phyloP scores from a whole-genome alignment of 176 grass and related monocot genomes.

The Lolium perenne region DNA sequence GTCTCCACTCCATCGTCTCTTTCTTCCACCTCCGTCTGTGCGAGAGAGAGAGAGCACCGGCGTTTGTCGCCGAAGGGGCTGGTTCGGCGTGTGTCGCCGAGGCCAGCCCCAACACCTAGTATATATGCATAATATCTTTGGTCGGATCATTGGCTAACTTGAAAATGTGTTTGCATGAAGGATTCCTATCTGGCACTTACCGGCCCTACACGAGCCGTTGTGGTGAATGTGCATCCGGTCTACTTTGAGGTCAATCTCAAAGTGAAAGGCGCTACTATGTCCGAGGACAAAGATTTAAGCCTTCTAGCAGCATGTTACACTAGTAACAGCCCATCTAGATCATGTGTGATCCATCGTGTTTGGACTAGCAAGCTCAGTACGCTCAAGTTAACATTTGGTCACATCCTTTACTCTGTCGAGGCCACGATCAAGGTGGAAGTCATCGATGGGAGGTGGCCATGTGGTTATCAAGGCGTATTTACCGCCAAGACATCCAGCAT shows the following conservation, averaged over 20 bases:
- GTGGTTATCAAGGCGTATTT: neutral
- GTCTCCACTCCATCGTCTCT: no score
- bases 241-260: neutral
- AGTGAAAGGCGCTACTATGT: neutral
- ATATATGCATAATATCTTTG: no score
- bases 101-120: no score
- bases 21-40: no score
- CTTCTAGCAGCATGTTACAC: neutral
- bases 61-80: no score
- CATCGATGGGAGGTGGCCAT: neutral
- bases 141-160: neutral
- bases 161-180: neutral
- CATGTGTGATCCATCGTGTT: neutral
- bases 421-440: neutral
- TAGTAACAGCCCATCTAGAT: neutral
- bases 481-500: neutral
- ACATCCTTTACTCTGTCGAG: neutral
- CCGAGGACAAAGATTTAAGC: neutral
- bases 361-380: neutral
- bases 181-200: neutral
- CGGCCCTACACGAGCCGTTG: neutral
- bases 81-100: no score
- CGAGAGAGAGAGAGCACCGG: no score
- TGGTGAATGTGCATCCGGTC: neutral
- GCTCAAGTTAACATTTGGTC: neutral